These are phyloP conservation scores for Cercophora scortea DNA, from an alignment of 495 filamentous ascomycete species.

Conservation along the genomic window DNA sequence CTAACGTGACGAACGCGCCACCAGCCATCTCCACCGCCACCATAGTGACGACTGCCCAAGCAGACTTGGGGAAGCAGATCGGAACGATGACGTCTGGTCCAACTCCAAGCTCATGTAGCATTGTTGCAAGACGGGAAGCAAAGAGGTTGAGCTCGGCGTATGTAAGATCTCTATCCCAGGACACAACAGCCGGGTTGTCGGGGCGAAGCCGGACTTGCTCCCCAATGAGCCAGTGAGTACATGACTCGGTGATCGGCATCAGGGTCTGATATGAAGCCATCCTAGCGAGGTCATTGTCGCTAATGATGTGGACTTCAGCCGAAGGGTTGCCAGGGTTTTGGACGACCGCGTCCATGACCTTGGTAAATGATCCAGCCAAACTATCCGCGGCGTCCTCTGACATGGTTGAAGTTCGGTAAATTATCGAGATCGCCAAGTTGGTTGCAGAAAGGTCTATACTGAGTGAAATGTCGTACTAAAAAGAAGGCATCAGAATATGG, in stretches of 20 bases:
- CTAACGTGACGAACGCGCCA: too few species aligned
- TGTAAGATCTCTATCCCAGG: background rate
- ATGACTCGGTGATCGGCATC: background rate
- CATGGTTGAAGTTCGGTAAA: too few species aligned
- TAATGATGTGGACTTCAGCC: background rate
- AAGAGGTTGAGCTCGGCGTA: background rate
- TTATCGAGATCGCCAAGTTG: too few species aligned
- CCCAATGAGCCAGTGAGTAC: background rate
- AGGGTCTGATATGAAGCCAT: too few species aligned
- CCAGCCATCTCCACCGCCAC: too few species aligned
- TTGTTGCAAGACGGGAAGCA: background rate
- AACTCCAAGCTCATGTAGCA: background rate
- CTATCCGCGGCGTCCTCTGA: background rate
- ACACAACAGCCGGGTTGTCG: background rate
- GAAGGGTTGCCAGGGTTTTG: background rate
- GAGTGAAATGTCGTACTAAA: too few species aligned
- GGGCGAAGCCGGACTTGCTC: background rate
- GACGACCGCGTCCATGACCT: too few species aligned
- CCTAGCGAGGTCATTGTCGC: background rate
- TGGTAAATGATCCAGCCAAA: background rate
- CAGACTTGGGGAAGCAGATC: background rate
- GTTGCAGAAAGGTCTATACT: too few species aligned
- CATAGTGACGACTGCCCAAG: too few species aligned
- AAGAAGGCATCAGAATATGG: background rate
- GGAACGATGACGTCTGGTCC: background rate